phyloP scores from a whole-genome alignment of 148 eudicot species.

The Camellia sinensis region DNA sequence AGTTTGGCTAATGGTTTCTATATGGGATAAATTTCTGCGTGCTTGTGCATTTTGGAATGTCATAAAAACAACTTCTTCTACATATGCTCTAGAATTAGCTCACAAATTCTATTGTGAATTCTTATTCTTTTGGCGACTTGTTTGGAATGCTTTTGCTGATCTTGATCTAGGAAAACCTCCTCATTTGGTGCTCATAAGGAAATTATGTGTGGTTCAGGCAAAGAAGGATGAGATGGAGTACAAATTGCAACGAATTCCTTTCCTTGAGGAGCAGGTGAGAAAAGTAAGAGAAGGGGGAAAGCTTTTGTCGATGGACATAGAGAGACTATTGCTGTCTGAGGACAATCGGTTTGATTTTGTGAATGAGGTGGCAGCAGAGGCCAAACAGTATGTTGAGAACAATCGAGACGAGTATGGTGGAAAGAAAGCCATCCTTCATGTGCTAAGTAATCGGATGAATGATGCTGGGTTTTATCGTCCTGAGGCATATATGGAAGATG shows the following conservation, averaged over 20 bases:
- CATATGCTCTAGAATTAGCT: background rate
- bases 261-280: conserved; percentile 88
- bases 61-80: too few relatives aligned
- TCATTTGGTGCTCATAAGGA: background rate
- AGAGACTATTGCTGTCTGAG: conserved; percentile 64
- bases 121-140: background rate
- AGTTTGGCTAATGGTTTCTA: too few relatives aligned
- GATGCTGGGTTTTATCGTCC: conserved; percentile 77
- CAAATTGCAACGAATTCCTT: conserved; percentile 54
- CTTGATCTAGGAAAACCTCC: background rate
- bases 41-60: too few relatives aligned
- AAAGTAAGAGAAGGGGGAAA: conserved; percentile 74
- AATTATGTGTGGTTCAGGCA: conserved; percentile 27
- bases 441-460: conserved; percentile 83
- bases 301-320: conserved; percentile 63
- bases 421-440: conserved; percentile 90
- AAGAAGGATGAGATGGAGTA: conserved; percentile 42
- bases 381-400: conserved; percentile 68
- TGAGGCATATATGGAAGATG: conserved; percentile 73
- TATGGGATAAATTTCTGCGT: too few relatives aligned
- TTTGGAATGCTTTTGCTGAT: background rate
- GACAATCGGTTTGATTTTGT: conserved; percentile 80
- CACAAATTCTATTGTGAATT: background rate
- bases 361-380: conserved; percentile 86
- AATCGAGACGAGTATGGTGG: conserved; percentile 87